phyloP scores from a whole-genome alignment of 176 grass and related monocot genomes.

The Musa schizocarpa region DNA sequence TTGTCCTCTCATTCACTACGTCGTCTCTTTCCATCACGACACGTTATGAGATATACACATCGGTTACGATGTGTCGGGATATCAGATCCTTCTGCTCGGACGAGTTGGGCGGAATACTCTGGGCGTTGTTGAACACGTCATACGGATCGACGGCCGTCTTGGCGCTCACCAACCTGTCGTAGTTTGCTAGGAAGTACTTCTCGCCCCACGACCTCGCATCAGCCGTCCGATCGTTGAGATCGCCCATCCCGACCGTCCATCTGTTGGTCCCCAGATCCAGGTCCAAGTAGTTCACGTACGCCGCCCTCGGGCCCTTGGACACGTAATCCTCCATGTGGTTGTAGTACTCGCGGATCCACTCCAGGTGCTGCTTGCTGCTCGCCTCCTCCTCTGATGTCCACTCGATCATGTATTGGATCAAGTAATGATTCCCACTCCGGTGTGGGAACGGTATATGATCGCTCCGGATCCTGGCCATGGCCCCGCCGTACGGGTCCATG shows the following conservation, averaged over 20 bases:
- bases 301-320: constrained; percentile 28
- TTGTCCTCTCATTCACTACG: no score
- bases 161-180: constrained; percentile 35
- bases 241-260: background rate
- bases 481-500: constrained; percentile 70
- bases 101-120: constrained; percentile 47
- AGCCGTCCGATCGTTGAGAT: background rate
- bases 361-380: constrained; percentile 27
- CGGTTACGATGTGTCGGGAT: background rate
- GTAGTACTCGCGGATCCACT: constrained; percentile 44
- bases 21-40: background rate
- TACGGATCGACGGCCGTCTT: constrained; percentile 54
- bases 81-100: background rate
- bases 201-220: constrained; percentile 42
- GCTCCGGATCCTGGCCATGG: constrained; percentile 38
- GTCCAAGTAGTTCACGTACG: constrained; percentile 78
- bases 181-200: constrained; percentile 60
- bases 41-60: background rate
- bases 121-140: constrained; percentile 54
- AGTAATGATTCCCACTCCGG: constrained; percentile 49
- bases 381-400: constrained; percentile 25
- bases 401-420: constrained; percentile 44
- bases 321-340: constrained; percentile 35
- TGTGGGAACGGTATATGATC: constrained; percentile 50
- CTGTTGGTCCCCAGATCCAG: constrained; percentile 50